Evolutionary conservation across 306 rosid species (phyloP).

Genomic region (Dalbergia cochinchinensis): DNA sequence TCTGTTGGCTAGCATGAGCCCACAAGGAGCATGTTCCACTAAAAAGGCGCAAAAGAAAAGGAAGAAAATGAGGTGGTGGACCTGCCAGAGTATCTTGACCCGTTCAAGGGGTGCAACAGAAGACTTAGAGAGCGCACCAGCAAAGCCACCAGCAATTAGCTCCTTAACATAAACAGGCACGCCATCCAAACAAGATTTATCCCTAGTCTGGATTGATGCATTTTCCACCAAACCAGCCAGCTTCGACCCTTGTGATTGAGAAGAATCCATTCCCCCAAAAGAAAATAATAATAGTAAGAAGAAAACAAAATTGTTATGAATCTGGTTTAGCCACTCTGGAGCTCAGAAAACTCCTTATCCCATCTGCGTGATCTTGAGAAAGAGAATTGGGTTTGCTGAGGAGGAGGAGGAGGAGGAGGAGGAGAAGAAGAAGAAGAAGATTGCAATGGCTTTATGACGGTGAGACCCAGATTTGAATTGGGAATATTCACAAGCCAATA

Average conservation of each 20-base stretch:
- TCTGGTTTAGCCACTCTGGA: slow-evolving; percentile 68
- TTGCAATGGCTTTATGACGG: slow-evolving; percentile 62
- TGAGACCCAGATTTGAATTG: slow-evolving; percentile 66
- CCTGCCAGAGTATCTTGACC: slow-evolving; percentile 97
- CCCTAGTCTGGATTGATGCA: slow-evolving; percentile 60
- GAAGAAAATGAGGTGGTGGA: slow-evolving; percentile 12
- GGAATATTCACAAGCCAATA: slow-evolving; percentile 71
- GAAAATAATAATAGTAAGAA: neutral
- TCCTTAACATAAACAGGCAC: slow-evolving; percentile 87
- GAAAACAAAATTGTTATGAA: neutral
- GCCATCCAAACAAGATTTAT: slow-evolving; percentile 59
- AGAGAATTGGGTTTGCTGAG: slow-evolving; percentile 41
- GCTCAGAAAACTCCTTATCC: slow-evolving; percentile 75
- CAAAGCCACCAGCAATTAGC: slow-evolving; percentile 88
- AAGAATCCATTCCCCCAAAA: slow-evolving; percentile 63
- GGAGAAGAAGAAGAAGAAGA: neutral
- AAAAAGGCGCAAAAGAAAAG: neutral
- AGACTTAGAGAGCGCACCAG: slow-evolving; percentile 90
- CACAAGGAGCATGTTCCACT: neutral
- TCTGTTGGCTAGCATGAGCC: too few relatives aligned
- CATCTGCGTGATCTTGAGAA: slow-evolving; percentile 63
- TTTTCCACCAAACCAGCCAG: slow-evolving; percentile 81
- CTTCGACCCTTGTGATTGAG: slow-evolving; percentile 80
- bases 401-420: too few relatives aligned
- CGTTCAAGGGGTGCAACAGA: slow-evolving; percentile 95